Evolutionary conservation across 805 yeast genomes (phyloP).

Genomic region (Wickerhamiella australiensis): DNA sequence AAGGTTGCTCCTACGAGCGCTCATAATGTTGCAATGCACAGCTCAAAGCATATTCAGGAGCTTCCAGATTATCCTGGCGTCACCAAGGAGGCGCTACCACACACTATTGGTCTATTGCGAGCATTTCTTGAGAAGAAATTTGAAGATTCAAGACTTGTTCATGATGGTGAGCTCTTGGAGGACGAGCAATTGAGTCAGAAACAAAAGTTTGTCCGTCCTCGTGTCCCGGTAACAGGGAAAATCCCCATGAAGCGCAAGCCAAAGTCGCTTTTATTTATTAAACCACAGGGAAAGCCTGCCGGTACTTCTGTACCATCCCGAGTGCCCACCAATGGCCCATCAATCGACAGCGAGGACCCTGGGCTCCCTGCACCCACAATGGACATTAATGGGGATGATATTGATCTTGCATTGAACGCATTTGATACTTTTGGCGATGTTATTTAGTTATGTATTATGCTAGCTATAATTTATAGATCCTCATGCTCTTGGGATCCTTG

Average conservation of each 20-base stretch:
- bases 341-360: not conserved
- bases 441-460: conserved; percentile 2
- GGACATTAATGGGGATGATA: conserved; percentile 8
- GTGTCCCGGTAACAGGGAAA: conserved; percentile 85
- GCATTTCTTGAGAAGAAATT: conserved; percentile 37
- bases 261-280: conserved; percentile 11
- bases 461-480: conserved; percentile 6
- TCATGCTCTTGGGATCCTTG: not conserved
- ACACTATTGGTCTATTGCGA: conserved; percentile 45
- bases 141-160: conserved; percentile 16
- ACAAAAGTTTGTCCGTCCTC: conserved; percentile 59
- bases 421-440: conserved; percentile 10
- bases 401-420: conserved; percentile 11
- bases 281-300: conserved; percentile 1
- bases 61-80: conserved; percentile 42
- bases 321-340: not conserved
- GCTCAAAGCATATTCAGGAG: conserved; percentile 34
- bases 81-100: conserved; percentile 38
- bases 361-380: not conserved
- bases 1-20: conserved; percentile 22
- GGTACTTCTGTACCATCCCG: not conserved
- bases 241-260: conserved; percentile 33
- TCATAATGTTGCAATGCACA: not conserved
- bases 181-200: conserved; percentile 79
- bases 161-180: conserved; percentile 36